These are phyloP conservation scores for Proteromonas lacertae DNA, from an alignment of 352 stramenopile genomes.

Conservation along the genomic window DNA sequence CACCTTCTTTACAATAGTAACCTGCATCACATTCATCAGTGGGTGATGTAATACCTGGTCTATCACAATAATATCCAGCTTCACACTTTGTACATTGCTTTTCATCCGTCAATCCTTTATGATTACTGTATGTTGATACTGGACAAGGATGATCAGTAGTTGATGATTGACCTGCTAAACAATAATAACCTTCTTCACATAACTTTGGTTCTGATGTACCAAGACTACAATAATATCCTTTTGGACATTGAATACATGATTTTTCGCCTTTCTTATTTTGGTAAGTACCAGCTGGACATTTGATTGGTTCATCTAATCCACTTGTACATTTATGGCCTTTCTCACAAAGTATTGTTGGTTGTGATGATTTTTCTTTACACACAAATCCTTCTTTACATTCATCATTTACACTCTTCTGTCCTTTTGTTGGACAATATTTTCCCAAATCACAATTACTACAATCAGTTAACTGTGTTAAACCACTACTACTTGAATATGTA, in stretches of 20 bases:
- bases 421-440: conserved; percentile 18
- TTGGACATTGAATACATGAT: conserved; percentile 15
- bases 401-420: background rate
- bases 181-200: conserved; percentile 19
- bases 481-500: conserved; percentile 4
- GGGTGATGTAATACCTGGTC: conserved; percentile 25
- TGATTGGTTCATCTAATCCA: conserved; percentile 16
- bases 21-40: conserved; percentile 36
- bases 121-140: conserved; percentile 45
- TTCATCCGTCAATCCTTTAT: conserved; percentile 23
- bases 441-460: conserved; percentile 18
- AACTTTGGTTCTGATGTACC: conserved; percentile 9
- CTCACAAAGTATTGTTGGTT: conserved; percentile 10
- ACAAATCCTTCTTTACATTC: conserved; percentile 1
- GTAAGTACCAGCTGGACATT: conserved; percentile 18
- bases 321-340: conserved; percentile 23
- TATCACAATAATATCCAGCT: conserved; percentile 55
- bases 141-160: conserved; percentile 32
- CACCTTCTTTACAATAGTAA: conserved; percentile 13
- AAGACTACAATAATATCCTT: conserved; percentile 26
- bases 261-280: conserved; percentile 6
- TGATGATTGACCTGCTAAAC: conserved; percentile 1
- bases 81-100: conserved; percentile 40
- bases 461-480: background rate
- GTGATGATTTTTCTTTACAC: background rate